Conservation (phyloP, 768 basidiomycete genomes). For the Pleurotus ostreatus region DNA sequence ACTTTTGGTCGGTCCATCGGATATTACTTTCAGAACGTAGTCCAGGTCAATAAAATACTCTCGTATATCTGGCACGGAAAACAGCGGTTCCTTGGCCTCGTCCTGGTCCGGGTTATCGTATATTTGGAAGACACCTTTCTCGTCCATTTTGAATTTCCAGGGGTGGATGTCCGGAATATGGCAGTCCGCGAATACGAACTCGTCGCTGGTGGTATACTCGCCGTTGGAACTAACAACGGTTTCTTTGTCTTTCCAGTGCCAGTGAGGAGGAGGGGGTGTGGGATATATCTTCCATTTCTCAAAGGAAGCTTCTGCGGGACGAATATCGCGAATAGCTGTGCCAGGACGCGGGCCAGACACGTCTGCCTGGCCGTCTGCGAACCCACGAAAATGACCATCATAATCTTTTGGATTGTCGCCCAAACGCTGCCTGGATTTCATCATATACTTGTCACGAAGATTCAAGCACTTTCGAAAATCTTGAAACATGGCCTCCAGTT, state of each 20-base stretch:
- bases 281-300: slow-evolving; percentile 89
- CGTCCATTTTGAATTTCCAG: slow-evolving; percentile 72
- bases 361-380: slow-evolving; percentile 58
- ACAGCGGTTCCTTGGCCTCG: slow-evolving; percentile 54
- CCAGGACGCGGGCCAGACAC: slow-evolving; percentile 69
- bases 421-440: slow-evolving; percentile 80
- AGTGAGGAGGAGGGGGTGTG: slow-evolving; percentile 89
- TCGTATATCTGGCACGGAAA: slow-evolving; percentile 77
- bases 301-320: slow-evolving; percentile 27
- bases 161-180: slow-evolving; percentile 65
- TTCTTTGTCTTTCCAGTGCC: slow-evolving; percentile 75
- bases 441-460: slow-evolving; percentile 94
- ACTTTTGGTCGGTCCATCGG: slow-evolving; percentile 94
- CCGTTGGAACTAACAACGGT: slow-evolving; percentile 41
- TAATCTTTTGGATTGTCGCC: slow-evolving; percentile 95
- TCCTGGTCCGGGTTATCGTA: slow-evolving; percentile 43
- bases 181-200: slow-evolving; percentile 72
- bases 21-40: slow-evolving; percentile 83
- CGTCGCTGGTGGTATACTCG: slow-evolving; percentile 19
- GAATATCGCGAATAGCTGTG: slow-evolving; percentile 29
- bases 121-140: slow-evolving; percentile 89
- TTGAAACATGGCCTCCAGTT: slow-evolving; percentile 47
- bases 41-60: slow-evolving; percentile 98
- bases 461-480: slow-evolving; percentile 83
- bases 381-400: slow-evolving; percentile 71